phyloP scores from a whole-genome alignment of 2,329 filamentous ascomycete species.

The Phoma sp. region DNA sequence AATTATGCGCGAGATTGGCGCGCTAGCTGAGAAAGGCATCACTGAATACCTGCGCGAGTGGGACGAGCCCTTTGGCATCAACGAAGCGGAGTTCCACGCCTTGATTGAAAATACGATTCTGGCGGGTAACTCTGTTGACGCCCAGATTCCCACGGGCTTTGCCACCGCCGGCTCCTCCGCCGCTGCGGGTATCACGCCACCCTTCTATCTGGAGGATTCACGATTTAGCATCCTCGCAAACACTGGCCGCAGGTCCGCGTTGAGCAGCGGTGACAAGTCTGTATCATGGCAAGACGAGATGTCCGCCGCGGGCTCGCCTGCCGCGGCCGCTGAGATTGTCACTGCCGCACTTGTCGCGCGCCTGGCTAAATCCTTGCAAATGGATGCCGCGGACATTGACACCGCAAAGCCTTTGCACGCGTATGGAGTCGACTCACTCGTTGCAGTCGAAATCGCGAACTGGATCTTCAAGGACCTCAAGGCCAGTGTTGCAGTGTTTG shows the following conservation, averaged over 20 bases:
- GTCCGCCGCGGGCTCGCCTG: neutral
- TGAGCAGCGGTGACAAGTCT: too few species aligned
- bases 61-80: neutral
- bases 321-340: neutral
- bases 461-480: slow-evolving; percentile 28
- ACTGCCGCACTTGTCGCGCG: slow-evolving; percentile 19
- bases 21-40: slow-evolving; percentile 19
- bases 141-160: neutral
- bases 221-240: neutral
- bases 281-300: neutral
- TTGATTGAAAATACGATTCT: neutral
- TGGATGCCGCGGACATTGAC: slow-evolving; percentile 25
- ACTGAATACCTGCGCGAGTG: neutral
- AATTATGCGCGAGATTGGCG: slow-evolving; percentile 21
- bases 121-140: neutral
- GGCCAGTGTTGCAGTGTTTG: slow-evolving; percentile 26
- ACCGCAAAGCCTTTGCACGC: slow-evolving; percentile 6
- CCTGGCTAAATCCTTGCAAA: slow-evolving; percentile 22
- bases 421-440: slow-evolving; percentile 33
- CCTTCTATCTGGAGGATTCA: neutral
- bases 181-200: neutral
- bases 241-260: neutral
- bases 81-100: neutral
- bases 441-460: slow-evolving; percentile 34
- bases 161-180: neutral